phyloP scores from a whole-genome alignment of 306 rosid genomes.

The Gastrolobium bilobum region DNA sequence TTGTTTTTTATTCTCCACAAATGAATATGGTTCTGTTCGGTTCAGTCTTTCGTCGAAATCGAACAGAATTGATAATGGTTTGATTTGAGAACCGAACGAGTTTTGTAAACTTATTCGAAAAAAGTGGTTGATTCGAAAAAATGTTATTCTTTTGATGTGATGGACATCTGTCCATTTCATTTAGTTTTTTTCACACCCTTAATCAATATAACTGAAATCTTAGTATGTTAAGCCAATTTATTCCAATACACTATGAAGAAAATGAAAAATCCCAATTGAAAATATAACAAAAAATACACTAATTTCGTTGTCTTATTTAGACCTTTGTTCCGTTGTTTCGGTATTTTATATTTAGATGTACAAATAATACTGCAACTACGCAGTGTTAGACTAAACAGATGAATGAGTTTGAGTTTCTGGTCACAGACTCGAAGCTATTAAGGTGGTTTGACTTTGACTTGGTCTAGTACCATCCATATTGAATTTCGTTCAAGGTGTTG shows the following conservation, averaged over 20 bases:
- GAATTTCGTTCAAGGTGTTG: background rate
- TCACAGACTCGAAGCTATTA: background rate
- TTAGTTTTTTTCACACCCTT: no score
- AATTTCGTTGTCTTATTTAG: background rate
- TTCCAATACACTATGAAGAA: background rate
- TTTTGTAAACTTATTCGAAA: no score
- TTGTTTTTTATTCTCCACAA: no score
- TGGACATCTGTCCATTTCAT: no score
- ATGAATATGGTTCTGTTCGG: no score
- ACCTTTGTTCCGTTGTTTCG: background rate
- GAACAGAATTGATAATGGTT: no score
- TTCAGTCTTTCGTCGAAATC: no score
- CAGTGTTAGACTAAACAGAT: background rate
- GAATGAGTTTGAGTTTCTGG: constrained; percentile 25
- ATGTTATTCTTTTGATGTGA: no score
- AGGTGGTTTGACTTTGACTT: constrained; percentile 56
- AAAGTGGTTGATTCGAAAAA: no score
- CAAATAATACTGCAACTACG: background rate
- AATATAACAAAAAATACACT: background rate
- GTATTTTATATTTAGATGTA: background rate
- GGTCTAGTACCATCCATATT: constrained; percentile 36
- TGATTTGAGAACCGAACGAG: no score
- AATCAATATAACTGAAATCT: background rate
- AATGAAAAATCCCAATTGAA: background rate
- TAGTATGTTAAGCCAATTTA: background rate